Evolutionary conservation across 78 protist species (phyloP).

Genomic region (Creolimax fragrantissima): DNA sequence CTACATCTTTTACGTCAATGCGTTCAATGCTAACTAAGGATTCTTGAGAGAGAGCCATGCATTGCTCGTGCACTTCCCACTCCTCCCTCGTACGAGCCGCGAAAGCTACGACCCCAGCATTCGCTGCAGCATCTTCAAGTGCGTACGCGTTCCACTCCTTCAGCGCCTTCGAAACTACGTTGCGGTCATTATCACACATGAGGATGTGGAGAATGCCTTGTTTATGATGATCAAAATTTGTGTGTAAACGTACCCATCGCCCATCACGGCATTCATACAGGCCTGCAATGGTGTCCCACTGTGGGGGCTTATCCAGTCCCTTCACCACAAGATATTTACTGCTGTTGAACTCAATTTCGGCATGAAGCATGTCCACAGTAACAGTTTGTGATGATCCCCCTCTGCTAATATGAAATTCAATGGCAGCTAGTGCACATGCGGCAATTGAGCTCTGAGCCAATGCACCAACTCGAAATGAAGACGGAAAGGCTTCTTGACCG

Average conservation of each 20-base stretch:
- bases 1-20: not conserved
- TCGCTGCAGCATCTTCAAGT: not conserved
- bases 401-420: no score
- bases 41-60: not conserved
- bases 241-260: not conserved
- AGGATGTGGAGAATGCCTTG: not conserved
- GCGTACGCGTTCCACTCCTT: not conserved
- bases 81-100: not conserved
- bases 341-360: not conserved
- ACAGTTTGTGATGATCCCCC: no score
- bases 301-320: not conserved
- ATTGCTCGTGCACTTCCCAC: not conserved
- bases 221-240: not conserved
- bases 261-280: not conserved
- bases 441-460: no score
- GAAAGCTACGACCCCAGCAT: not conserved
- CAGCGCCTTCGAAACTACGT: not conserved
- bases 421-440: no score
- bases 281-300: not conserved
- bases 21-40: not conserved
- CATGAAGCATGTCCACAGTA: not conserved
- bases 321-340: not conserved
- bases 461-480: no score
- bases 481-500: no score
- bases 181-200: not conserved